phyloP scores from a whole-genome alignment of 2,329 filamentous ascomycete genomes.

The Colletotrichum horii region DNA sequence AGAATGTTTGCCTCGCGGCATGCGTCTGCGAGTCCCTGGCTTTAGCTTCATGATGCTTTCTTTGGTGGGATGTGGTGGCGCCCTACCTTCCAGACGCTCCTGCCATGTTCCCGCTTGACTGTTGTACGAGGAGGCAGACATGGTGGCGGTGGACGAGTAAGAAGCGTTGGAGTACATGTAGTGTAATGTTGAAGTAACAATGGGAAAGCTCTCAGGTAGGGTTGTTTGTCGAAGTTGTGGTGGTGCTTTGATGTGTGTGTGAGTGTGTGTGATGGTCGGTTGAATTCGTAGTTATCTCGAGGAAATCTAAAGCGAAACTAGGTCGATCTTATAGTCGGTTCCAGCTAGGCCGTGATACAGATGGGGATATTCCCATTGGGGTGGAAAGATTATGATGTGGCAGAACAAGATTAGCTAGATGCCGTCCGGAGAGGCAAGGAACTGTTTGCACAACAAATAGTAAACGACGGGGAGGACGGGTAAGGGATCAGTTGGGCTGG shows the following conservation, averaged over 20 bases:
- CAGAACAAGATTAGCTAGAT: conserved; percentile 21
- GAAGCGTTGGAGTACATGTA: conserved; percentile 20
- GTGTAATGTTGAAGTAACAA: conserved; percentile 6
- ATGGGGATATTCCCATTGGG: conserved; percentile 19
- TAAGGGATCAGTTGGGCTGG: conserved; percentile 22
- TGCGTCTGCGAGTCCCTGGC: conserved; percentile 48
- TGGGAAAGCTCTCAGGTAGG: not conserved
- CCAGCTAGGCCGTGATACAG: conserved; percentile 4
- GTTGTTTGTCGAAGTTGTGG: not conserved
- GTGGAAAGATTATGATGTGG: conserved; percentile 21
- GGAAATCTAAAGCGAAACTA: not conserved
- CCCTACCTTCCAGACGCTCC: conserved; percentile 59
- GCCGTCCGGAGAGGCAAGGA: conserved; percentile 8
- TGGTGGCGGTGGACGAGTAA: conserved; percentile 11
- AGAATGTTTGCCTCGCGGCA: conserved; percentile 60
- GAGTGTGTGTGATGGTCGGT: not conserved
- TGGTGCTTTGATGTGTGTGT: not conserved
- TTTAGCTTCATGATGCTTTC: not conserved
- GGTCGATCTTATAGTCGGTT: conserved; percentile 21
- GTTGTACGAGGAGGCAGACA: conserved; percentile 20
- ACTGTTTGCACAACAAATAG: conserved; percentile 18
- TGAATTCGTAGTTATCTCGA: not conserved
- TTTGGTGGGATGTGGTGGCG: conserved; percentile 13
- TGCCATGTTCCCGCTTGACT: conserved; percentile 49
- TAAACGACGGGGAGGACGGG: conserved; percentile 6